Percentiles rank a stretch among this genome's conserved stretches.
Conservation (phyloP, 2,329 filamentous ascomycete species). For the Talaromyces verruculosus region DNA sequence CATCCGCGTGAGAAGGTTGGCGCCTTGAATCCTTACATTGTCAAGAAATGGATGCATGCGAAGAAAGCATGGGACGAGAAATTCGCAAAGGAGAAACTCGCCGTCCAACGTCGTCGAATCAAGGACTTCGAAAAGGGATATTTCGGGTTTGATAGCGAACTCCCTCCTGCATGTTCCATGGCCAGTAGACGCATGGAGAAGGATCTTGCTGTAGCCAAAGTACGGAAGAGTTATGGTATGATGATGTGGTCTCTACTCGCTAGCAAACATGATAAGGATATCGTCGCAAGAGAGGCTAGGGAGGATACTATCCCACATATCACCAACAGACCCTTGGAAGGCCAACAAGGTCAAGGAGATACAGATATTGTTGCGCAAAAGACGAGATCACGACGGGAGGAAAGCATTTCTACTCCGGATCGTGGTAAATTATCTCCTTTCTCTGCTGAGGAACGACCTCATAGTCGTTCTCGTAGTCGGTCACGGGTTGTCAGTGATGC, state of each 20-base stretch:
- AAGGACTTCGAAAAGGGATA: conserved; percentile 72
- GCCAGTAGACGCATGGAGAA: conserved; percentile 62
- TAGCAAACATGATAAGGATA: conserved; percentile 80
- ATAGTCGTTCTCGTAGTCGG: conserved; percentile 18
- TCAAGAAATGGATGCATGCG: conserved; percentile 78
- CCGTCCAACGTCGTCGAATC: conserved; percentile 70
- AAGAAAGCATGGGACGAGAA: conserved; percentile 71
- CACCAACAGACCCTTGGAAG: conserved; percentile 31
- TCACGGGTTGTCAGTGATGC: conserved; percentile 27
- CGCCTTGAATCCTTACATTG: conserved; percentile 73
- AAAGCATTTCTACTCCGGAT: neutral
- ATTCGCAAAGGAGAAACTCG: conserved; percentile 67
- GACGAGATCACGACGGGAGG: neutral
- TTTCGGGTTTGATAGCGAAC: conserved; percentile 70
- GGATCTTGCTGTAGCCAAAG: conserved; percentile 31
- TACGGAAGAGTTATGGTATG: conserved; percentile 68
- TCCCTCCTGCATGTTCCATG: conserved; percentile 78
- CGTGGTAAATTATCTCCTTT: neutral
- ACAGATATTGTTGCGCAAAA: conserved; percentile 5
- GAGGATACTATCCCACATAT: conserved; percentile 26
- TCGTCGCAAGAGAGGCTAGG: conserved; percentile 50
- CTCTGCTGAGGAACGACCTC: neutral
- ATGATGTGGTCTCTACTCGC: conserved; percentile 85
- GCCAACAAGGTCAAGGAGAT: conserved; percentile 25
- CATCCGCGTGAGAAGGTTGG: conserved; percentile 68